Base-by-base conservation (phyloP, 2,329 filamentous ascomycete species). In the Annulohypoxylon truncatum region DNA sequence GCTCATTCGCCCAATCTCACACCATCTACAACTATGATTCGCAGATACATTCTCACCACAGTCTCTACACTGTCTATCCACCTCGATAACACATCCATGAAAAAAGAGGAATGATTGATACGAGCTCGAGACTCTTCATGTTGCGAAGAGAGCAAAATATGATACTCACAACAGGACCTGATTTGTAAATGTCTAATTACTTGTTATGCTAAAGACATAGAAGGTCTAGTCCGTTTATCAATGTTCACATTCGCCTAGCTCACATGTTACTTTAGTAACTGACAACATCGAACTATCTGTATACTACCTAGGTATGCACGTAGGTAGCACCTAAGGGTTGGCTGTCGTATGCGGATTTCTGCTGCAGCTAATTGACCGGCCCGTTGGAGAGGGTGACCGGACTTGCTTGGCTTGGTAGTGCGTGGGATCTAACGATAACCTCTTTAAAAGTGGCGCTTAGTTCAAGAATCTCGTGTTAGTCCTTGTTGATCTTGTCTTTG, bases 311-410 rank as follows among this genome's bases (percentile, higher is more conserved):
- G 4, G 31, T 7, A 42, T 22, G 38, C 10, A 42, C 9, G 38
- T 12, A 42, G 38, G n/a, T 42, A 22, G 38, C 40, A 47, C 53
- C 31, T 48, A 48, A 53, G 24, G 47, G 52, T 53, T 40, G 56
- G 50, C 31, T 61, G 33, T 60, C 22, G 28, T 40, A 54, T 66
- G 64, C 64, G 54, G 64, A 33, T 44, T 64, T 58, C 35, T 59
- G 42, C 42, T 48, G 56, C 55, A 67, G 51, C 65, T 64, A 67
- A 61, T 48, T 57, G 55, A 24, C 58, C 54, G 60, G 52, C 46
- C 64, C 64, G 64, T 57, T 64, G 51, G 57, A 57, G 54, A 63
- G 63, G 59, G 35, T 15, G 38, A 22, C 40, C 51, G 55, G 56
- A 50, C 61, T 64, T 42, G 52, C 55, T 57, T 67, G 51, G 47